Percentiles rank a stretch among this genome's conserved stretches.
Conservation (phyloP, 371 early-diverging fungal species). For the Mortierella sp. region DNA sequence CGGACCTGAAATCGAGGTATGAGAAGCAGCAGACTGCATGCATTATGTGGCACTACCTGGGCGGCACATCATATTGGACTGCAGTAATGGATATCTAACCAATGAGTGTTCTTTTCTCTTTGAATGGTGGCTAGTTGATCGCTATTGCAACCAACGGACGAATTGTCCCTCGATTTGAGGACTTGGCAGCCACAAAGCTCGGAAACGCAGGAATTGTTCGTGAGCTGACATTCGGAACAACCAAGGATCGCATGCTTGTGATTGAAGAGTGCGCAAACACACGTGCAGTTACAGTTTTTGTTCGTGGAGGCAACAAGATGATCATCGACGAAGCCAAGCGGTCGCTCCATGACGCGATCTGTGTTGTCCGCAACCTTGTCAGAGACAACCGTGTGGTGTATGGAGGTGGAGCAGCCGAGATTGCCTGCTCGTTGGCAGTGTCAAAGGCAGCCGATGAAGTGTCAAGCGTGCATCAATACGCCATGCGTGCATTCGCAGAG, state of each 20-base stretch:
- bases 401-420: slow-evolving; percentile 99
- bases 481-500: slow-evolving; percentile 97
- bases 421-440: slow-evolving; percentile 94
- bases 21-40: not conserved
- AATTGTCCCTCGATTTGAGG: slow-evolving; percentile 99
- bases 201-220: slow-evolving; percentile 95
- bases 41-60: not conserved
- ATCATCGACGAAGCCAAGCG: slow-evolving; percentile 99
- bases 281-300: slow-evolving; percentile 98
- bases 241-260: slow-evolving; percentile 98
- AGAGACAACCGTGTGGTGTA: slow-evolving; percentile 98
- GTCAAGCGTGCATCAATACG: slow-evolving; percentile 88
- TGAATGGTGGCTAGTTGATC: slow-evolving; percentile 70
- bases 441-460: slow-evolving; percentile 92
- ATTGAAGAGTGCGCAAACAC: slow-evolving; percentile 99
- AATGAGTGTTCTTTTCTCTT: not conserved
- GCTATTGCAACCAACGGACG: slow-evolving; percentile 99
- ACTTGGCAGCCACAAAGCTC: slow-evolving; percentile 90
- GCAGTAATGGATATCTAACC: not conserved
- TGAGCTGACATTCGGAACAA: slow-evolving; percentile 97
- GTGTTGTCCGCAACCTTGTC: slow-evolving; percentile 98
- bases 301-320: slow-evolving; percentile 99
- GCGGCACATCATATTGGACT: not conserved
- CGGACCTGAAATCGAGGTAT: slow-evolving; percentile 98
- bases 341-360: slow-evolving; percentile 99